Conservation (phyloP, 2,329 filamentous ascomycete species). For the Fusarium sp. region DNA sequence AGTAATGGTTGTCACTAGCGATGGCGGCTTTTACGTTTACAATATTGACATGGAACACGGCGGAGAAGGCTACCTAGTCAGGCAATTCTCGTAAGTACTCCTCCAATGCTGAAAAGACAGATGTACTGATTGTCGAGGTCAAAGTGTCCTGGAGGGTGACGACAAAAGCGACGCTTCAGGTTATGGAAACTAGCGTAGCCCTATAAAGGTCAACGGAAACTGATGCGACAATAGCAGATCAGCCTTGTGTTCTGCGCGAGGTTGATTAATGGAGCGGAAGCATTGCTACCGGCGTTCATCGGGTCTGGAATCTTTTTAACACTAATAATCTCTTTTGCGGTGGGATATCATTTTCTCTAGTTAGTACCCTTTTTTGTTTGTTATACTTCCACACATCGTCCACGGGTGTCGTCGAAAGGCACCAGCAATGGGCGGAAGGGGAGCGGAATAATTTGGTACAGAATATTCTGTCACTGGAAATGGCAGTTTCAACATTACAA, state of each 20-base stretch:
- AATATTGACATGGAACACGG: conserved; percentile 95
- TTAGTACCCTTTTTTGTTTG: conserved; percentile 25
- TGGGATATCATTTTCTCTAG: conserved; percentile 10
- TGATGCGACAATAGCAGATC: not conserved
- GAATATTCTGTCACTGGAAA: not conserved
- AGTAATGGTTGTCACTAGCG: conserved; percentile 97
- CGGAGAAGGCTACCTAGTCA: conserved; percentile 89
- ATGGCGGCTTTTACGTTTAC: conserved; percentile 94
- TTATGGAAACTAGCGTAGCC: conserved; percentile 49
- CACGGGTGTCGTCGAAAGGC: not conserved
- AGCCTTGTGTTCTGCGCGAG: not conserved
- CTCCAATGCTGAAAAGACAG: not conserved
- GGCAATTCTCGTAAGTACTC: conserved; percentile 86
- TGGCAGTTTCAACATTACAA: not conserved
- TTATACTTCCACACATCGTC: not conserved
- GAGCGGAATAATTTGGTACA: not conserved
- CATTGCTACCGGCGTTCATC: conserved; percentile 31
- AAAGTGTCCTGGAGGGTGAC: conserved; percentile 64
- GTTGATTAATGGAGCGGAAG: conserved; percentile 11
- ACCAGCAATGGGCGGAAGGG: not conserved
- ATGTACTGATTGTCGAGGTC: conserved; percentile 2
- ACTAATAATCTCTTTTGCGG: not conserved
- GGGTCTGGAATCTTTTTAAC: not conserved
- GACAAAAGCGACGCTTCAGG: conserved; percentile 64
- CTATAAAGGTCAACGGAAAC: not conserved